phyloP scores from a whole-genome alignment of 2,329 filamentous ascomycete genomes.

The Pseudocercospora fuligena region DNA sequence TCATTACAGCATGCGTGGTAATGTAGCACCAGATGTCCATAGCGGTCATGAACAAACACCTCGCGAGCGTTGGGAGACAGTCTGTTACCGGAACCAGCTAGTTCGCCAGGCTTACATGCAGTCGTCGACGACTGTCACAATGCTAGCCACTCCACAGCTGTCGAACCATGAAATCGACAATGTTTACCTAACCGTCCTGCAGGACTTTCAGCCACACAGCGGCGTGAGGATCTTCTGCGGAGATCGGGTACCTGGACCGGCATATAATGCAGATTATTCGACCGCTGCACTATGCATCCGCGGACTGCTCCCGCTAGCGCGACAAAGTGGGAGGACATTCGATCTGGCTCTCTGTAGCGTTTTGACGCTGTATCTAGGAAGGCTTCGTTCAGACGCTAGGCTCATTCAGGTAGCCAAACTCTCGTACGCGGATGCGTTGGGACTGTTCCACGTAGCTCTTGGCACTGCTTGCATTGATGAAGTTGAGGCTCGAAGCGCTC shows the following conservation, averaged over 20 bases:
- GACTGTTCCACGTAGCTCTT: not conserved
- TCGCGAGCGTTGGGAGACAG: not conserved
- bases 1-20: not conserved
- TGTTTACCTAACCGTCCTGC: not conserved
- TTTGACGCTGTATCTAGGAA: not conserved
- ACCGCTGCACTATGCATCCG: constrained; percentile 4
- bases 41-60: not conserved
- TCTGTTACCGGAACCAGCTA: not conserved
- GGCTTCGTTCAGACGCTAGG: not conserved
- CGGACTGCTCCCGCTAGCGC: not conserved
- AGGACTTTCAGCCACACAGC: constrained; percentile 1
- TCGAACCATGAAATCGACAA: not conserved
- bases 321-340: not conserved
- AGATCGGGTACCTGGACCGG: not conserved
- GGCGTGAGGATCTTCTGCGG: constrained; percentile 5
- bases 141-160: not conserved
- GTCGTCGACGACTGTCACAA: not conserved
- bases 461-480: not conserved
- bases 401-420: not conserved
- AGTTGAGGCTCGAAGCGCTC: not conserved
- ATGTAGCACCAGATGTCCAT: not conserved
- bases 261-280: constrained; percentile 2
- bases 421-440: not conserved
- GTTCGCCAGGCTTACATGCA: not conserved
- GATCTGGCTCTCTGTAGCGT: constrained; percentile 6